Conservation (phyloP, 805 yeast species). For the Hanseniaspora singularis region DNA sequence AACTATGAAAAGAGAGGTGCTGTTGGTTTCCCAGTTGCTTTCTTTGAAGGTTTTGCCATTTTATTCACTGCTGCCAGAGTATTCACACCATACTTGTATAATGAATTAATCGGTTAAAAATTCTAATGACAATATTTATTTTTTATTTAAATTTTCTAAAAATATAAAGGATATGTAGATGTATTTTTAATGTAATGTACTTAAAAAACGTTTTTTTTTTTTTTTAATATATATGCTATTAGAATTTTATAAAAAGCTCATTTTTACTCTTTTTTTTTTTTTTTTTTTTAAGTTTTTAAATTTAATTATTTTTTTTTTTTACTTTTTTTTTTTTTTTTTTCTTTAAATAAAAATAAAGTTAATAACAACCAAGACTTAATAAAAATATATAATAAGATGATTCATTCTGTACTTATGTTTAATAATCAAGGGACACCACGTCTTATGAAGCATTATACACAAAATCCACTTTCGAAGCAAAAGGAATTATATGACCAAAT, state of each 20-base stretch:
- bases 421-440: constrained; percentile 87
- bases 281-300: too few species aligned
- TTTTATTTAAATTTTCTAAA: too few species aligned
- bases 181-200: not conserved
- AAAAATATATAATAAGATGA: constrained; percentile 21
- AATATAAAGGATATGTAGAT: too few species aligned
- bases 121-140: too few species aligned
- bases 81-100: constrained; percentile 64
- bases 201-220: too few species aligned
- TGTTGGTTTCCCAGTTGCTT: constrained; percentile 54
- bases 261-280: too few species aligned
- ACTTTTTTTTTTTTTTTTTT: too few species aligned
- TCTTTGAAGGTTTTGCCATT: constrained; percentile 56
- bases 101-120: constrained; percentile 33
- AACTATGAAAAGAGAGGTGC: constrained; percentile 59
- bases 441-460: constrained; percentile 80
- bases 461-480: constrained; percentile 33
- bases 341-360: too few species aligned
- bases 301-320: too few species aligned
- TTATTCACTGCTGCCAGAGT: constrained; percentile 63
- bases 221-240: too few species aligned
- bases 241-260: too few species aligned
- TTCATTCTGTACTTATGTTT: constrained; percentile 75
- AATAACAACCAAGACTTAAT: not conserved
- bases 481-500: constrained; percentile 7